phyloP scores from a whole-genome alignment of 139 green algal species.

The Marvania coccoides region DNA sequence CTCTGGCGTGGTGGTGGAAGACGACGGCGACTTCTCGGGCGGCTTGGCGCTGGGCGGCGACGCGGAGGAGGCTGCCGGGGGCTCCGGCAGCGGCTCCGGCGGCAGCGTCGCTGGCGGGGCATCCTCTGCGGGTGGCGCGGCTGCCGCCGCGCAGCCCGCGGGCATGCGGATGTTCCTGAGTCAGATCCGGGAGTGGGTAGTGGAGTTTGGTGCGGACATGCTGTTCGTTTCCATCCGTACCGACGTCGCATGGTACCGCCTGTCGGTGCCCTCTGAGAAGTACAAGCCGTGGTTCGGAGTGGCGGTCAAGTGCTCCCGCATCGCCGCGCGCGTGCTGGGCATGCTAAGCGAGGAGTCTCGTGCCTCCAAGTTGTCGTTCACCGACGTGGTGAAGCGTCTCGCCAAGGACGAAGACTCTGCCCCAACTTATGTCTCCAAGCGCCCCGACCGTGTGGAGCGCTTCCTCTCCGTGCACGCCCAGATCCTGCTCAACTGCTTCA shows the following conservation, averaged over 20 bases:
- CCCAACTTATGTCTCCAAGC: slow-evolving; percentile 55
- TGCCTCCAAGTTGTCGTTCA: slow-evolving; percentile 68
- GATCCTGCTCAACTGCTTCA: slow-evolving; percentile 88
- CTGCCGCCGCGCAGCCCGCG: slow-evolving; percentile 5
- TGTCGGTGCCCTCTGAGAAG: slow-evolving; percentile 46
- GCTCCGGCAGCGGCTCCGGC: not conserved
- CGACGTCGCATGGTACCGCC: slow-evolving; percentile 83
- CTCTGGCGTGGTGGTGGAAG: slow-evolving; percentile 58
- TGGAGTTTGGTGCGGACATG: slow-evolving; percentile 80
- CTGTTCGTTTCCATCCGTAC: slow-evolving; percentile 89
- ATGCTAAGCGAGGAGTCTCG: slow-evolving; percentile 55
- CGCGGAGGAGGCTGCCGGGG: not conserved
- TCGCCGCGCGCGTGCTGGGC: slow-evolving; percentile 54
- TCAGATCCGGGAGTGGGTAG: slow-evolving; percentile 86
- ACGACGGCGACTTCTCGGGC: slow-evolving; percentile 67
- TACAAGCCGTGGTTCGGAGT: slow-evolving; percentile 78
- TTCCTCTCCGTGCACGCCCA: slow-evolving; percentile 90
- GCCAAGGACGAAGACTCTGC: slow-evolving; percentile 32
- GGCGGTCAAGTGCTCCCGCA: slow-evolving; percentile 58
- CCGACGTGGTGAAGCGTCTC: slow-evolving; percentile 61
- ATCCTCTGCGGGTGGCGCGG: not conserved
- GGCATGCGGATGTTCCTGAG: slow-evolving; percentile 82
- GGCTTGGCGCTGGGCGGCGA: slow-evolving; percentile 30
- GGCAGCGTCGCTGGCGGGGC: slow-evolving; percentile 11
- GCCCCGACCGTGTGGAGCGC: slow-evolving; percentile 61